Base-by-base conservation (phyloP, 202 grass and related monocot genomes). In the Miscanthus sacchariflorus region DNA sequence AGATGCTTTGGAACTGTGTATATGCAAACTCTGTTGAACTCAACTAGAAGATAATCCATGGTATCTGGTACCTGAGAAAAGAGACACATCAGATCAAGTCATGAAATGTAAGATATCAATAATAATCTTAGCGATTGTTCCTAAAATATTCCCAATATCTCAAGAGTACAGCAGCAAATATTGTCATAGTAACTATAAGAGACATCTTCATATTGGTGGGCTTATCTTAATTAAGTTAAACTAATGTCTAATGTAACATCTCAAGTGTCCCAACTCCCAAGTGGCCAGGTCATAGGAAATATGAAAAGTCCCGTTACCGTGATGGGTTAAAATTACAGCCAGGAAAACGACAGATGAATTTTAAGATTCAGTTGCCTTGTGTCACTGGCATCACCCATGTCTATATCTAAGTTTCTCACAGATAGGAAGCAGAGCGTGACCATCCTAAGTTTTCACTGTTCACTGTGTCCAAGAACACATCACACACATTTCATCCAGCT, bases 1-100 rank as follows among this genome's bases (percentile, higher is more conserved):
- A 98, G 85, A 90, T 98, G 90, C 78, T 98, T 98, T 36, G 94
- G 92, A 82, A 98, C 89, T 14, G 92, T 98, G 83, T 94, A 98
- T 70, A 96, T 89, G 77, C 96, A 98, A 91, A 86, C 90, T 93
- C 81, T 96, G 74, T 96, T 78, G 69, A 98, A 93, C 87, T 98
- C 92, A 9, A 92, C 94, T 45, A 98, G 87, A 93, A 98, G 81
- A 94, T 91, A 91, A 89, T 92, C 91, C 91, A 98, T 93, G 52
- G 89, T 85, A 68, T 90, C 87, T 85, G 92, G 96, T 83, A 93
- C 84, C 92, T 98, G 81, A 84, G 87, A 80, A 87, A 42, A 59
- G 74, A 90, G 30, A 58, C 45, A 58, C 12, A 14, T 58, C 65
- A 71, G 33, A 88, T 77, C 18, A 50, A 54, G 25, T 49, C 56